These are phyloP conservation scores for Trametes polyzona DNA, from an alignment of 1,284 basidiomycete species.

Conservation along the genomic window DNA sequence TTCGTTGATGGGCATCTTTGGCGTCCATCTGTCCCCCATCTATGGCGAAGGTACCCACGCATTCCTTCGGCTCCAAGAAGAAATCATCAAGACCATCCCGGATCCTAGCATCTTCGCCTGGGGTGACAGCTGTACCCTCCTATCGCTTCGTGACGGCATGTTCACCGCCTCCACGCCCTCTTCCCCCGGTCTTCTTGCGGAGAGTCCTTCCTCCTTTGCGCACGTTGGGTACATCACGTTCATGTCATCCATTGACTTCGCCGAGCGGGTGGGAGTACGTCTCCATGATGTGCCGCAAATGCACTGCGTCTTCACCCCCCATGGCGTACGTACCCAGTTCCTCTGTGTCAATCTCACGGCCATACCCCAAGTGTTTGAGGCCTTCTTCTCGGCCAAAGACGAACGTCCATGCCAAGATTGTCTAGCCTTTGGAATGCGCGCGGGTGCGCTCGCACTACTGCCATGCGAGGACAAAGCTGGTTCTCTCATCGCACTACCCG, in stretches of 20 bases:
- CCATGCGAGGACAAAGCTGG: background rate
- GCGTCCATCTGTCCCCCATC: background rate
- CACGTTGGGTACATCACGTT: no score
- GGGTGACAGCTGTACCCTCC: background rate
- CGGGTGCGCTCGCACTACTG: background rate
- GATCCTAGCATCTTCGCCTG: conserved; percentile 4
- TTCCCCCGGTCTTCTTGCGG: no score
- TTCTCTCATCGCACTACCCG: background rate
- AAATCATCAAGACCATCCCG: background rate
- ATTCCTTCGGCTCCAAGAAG: background rate
- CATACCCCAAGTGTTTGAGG: background rate
- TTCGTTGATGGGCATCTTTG: conserved; percentile 1
- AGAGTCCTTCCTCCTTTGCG: no score
- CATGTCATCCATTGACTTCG: no score
- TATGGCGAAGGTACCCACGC: background rate
- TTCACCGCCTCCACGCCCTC: no score
- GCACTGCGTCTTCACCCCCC: no score
- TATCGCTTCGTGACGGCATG: no score
- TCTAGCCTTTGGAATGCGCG: background rate
- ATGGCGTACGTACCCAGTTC: background rate
- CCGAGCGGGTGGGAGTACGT: no score
- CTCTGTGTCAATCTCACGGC: background rate
- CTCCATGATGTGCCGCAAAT: no score
- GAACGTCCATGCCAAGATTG: background rate
- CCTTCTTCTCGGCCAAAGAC: background rate